phyloP scores from a whole-genome alignment of 2,329 filamentous ascomycete species.

The Camillea tinctor region DNA sequence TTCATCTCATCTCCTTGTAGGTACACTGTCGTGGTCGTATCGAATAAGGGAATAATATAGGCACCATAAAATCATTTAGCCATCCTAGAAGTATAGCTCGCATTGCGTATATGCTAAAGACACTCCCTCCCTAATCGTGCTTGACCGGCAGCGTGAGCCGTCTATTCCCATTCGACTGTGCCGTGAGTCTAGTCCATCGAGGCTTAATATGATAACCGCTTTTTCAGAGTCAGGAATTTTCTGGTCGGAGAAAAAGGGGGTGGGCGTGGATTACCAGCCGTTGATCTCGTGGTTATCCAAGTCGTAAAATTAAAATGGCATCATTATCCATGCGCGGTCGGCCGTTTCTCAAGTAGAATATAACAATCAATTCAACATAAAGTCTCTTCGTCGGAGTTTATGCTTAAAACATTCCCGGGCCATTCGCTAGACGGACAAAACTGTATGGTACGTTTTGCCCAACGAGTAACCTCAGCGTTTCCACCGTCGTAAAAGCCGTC shows the following conservation, averaged over 20 bases:
- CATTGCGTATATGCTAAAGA: neutral
- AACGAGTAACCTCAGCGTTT: conserved; percentile 73
- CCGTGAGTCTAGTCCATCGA: neutral
- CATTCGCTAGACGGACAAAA: conserved; percentile 74
- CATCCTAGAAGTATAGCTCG: neutral
- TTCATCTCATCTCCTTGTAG: neutral
- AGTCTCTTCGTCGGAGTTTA: neutral
- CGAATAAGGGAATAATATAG: neutral
- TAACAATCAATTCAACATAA: neutral
- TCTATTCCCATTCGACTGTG: neutral
- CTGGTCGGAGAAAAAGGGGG: neutral
- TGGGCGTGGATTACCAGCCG: neutral
- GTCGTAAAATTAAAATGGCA: neutral
- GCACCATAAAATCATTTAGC: neutral
- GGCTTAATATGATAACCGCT: neutral
- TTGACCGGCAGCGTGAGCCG: neutral
- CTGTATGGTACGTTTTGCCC: conserved; percentile 87
- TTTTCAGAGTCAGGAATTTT: neutral
- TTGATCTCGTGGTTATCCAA: neutral
- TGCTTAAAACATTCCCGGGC: conserved; percentile 42
- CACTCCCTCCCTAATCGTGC: neutral
- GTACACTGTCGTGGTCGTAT: neutral
- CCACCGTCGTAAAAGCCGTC: conserved; percentile 79
- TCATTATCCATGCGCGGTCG: too few species aligned
- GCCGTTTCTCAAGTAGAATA: too few species aligned